Evolutionary conservation across 805 yeast genomes (phyloP).

Genomic region (Nakazawaea ambrosiae): DNA sequence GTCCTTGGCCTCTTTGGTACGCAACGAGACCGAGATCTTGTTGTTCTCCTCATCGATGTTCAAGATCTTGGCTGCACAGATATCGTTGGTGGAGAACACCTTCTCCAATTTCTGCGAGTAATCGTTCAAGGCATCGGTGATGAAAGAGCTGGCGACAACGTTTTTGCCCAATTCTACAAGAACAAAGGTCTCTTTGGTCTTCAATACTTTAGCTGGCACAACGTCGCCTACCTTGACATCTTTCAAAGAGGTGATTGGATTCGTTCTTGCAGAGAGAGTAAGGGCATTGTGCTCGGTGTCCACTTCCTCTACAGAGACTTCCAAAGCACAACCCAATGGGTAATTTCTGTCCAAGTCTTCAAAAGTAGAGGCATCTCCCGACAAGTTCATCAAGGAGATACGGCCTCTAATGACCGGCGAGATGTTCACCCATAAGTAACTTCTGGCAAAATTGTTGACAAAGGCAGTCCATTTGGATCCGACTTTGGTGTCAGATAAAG

Average conservation of each 20-base stretch:
- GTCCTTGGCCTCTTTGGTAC: slow-evolving; percentile 46
- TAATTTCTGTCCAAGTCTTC: slow-evolving; percentile 45
- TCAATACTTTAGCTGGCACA: slow-evolving; percentile 57
- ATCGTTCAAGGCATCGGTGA: slow-evolving; percentile 73
- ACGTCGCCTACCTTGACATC: slow-evolving; percentile 49
- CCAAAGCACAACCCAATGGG: slow-evolving; percentile 69
- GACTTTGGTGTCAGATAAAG: slow-evolving; percentile 34
- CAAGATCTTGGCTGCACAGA: slow-evolving; percentile 49
- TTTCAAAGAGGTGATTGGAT: slow-evolving; percentile 30
- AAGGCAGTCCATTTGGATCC: slow-evolving; percentile 52
- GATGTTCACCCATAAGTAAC: slow-evolving; percentile 60
- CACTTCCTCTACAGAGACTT: slow-evolving; percentile 44
- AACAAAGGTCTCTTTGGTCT: slow-evolving; percentile 51
- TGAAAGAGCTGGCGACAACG: slow-evolving; percentile 56
- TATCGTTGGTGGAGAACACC: slow-evolving; percentile 42
- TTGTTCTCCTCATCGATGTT: slow-evolving; percentile 39
- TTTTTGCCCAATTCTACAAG: slow-evolving; percentile 63
- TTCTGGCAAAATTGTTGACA: slow-evolving; percentile 57
- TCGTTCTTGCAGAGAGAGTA: slow-evolving; percentile 40
- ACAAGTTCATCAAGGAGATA: slow-evolving; percentile 56
- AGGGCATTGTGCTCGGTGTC: slow-evolving; percentile 49
- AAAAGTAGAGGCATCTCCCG: slow-evolving; percentile 43
- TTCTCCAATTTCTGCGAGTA: slow-evolving; percentile 47
- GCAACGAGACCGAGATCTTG: slow-evolving; percentile 57
- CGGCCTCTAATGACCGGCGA: slow-evolving; percentile 65